A percentile compares a stretch with the other conserved stretches of the same genome.
Conservation (phyloP, 2,329 filamentous ascomycete genomes). For the Kalaharituber pfeilii region DNA sequence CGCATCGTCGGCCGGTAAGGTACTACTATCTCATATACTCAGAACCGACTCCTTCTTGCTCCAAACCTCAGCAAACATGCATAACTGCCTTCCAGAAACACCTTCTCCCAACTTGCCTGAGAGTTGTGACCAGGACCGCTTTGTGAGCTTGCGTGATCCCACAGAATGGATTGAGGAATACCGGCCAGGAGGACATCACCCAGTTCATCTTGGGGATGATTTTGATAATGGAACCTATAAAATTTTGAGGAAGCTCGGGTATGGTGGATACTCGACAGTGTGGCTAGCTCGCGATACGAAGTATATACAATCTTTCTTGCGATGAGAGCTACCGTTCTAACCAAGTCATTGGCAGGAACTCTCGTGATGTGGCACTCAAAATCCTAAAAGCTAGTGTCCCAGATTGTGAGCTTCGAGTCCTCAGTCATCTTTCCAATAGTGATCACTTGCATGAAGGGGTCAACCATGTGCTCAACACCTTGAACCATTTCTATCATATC, state of each 20-base stretch:
- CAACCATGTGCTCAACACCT: not conserved
- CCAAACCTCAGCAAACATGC: no score
- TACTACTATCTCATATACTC: no score
- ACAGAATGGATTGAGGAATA: slow-evolving; percentile 5
- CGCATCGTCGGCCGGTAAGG: no score
- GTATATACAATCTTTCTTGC: not conserved
- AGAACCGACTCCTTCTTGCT: no score
- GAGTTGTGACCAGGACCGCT: not conserved
- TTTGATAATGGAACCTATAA: slow-evolving; percentile 12
- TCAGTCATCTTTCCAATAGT: not conserved
- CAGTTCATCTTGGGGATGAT: slow-evolving; percentile 9
- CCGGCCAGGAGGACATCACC: slow-evolving; percentile 10
- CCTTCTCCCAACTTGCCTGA: not conserved
- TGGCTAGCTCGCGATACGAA: slow-evolving; percentile 10
- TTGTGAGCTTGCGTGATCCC: not conserved
- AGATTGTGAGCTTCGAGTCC: not conserved
- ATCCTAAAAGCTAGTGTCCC: slow-evolving; percentile 17
- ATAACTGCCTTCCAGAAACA: no score
- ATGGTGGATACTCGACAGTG: slow-evolving; percentile 13
- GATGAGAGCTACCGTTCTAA: not conserved
- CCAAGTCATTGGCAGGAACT: slow-evolving; percentile 3
- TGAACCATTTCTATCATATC: slow-evolving; percentile 22
- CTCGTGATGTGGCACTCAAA: slow-evolving; percentile 24
- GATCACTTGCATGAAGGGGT: not conserved
- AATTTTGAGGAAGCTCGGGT: slow-evolving; percentile 14